Evolutionary conservation across 2,329 filamentous ascomycete species (phyloP).

Genomic region (Neonectria sp.): DNA sequence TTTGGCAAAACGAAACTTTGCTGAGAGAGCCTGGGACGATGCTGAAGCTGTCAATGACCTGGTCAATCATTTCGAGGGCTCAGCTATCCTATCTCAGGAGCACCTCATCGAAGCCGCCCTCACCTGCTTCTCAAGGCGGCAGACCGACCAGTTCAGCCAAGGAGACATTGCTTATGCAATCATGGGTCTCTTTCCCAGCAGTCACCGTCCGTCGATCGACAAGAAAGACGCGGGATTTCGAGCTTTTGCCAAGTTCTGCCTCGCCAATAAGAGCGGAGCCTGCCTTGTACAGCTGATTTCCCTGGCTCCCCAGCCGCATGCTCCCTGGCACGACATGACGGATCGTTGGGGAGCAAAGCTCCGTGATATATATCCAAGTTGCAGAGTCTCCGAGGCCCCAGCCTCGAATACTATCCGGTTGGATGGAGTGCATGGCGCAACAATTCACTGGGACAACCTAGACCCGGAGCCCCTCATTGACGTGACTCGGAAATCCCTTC

Average conservation of each 20-base stretch:
- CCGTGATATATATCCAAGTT: conserved; percentile 55
- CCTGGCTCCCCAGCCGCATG: conserved; percentile 18
- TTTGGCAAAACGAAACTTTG: conserved; percentile 58
- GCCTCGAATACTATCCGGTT: too few species aligned
- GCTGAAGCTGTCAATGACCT: conserved; percentile 56
- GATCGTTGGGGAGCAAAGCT: conserved; percentile 59
- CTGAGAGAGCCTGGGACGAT: conserved; percentile 58
- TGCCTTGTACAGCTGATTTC: conserved; percentile 61
- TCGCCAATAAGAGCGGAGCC: conserved; percentile 61
- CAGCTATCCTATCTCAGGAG: conserved; percentile 55
- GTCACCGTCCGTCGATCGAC: conserved; percentile 54
- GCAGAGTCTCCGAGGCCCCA: too few species aligned
- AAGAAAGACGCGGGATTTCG: conserved; percentile 59
- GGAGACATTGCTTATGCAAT: conserved; percentile 62
- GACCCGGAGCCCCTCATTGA: too few species aligned
- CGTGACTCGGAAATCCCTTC: too few species aligned
- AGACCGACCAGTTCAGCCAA: conserved; percentile 53
- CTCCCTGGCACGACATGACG: conserved; percentile 57
- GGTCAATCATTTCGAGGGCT: conserved; percentile 62
- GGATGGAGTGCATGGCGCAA: too few species aligned
- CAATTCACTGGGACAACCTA: too few species aligned
- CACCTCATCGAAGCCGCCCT: conserved; percentile 55
- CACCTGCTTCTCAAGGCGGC: conserved; percentile 55
- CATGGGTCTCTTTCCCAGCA: conserved; percentile 57
- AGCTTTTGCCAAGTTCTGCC: conserved; percentile 62